Conservation (phyloP, 257 asterid species). For the Solanum microdontum region DNA sequence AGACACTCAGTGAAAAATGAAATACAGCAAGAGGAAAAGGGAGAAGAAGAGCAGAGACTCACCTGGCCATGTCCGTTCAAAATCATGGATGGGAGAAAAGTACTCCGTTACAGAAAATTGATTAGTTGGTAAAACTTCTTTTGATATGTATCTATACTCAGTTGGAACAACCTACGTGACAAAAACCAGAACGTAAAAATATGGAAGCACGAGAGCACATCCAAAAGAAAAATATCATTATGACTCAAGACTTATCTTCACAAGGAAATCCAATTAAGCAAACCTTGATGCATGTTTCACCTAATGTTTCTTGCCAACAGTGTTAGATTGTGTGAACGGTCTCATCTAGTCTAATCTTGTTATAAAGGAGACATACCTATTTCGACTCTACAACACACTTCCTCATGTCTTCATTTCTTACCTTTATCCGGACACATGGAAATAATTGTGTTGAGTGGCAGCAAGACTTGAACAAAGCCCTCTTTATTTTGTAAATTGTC, state of each 20-base stretch:
- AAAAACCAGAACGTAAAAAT: conserved; percentile 4
- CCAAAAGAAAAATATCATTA: neutral
- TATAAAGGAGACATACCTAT: neutral
- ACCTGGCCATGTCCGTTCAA: conserved; percentile 90
- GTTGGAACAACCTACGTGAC: conserved; percentile 82
- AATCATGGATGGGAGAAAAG: conserved; percentile 69
- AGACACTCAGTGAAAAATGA: neutral
- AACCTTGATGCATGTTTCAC: neutral
- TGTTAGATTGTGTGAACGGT: neutral
- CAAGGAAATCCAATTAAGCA: neutral
- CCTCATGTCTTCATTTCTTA: neutral
- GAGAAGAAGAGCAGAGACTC: neutral
- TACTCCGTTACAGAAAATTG: conserved; percentile 94
- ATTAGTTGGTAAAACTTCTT: conserved; percentile 72
- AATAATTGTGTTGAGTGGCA: neutral
- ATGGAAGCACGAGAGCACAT: neutral
- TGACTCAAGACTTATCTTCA: neutral
- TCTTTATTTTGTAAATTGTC: neutral
- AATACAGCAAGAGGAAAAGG: neutral
- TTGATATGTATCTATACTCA: conserved; percentile 73
- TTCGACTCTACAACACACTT: neutral
- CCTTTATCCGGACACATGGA: neutral
- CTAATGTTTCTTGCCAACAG: neutral
- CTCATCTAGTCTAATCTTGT: neutral
- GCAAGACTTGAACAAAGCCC: neutral